These are phyloP conservation scores for Phascolomyces articulosus DNA, from an alignment of 371 early-diverging fungal genomes.

Conservation along the genomic window DNA sequence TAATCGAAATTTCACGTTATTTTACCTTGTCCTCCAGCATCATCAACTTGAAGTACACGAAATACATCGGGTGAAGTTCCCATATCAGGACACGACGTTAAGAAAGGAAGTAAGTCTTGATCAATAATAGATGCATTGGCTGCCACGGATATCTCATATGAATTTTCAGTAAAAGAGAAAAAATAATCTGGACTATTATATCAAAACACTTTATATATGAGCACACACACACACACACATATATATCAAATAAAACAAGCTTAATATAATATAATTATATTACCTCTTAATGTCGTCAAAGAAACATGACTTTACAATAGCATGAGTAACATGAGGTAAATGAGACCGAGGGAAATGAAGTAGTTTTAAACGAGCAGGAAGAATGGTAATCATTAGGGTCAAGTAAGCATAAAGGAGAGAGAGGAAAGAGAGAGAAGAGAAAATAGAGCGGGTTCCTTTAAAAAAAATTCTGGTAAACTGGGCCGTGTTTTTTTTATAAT, in stretches of 20 bases:
- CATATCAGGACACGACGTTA: conserved; percentile 44
- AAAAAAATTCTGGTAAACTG: too few relatives aligned
- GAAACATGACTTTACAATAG: conserved; percentile 67
- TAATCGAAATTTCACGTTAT: not conserved
- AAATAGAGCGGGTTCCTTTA: not conserved
- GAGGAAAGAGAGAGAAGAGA: not conserved
- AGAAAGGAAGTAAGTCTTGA: conserved; percentile 50
- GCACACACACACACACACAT: not conserved
- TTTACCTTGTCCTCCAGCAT: conserved; percentile 68
- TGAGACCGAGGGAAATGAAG: conserved; percentile 50
- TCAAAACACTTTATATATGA: not conserved
- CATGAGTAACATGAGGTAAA: conserved; percentile 58
- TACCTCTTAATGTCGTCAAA: conserved; percentile 48
- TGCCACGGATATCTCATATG: conserved; percentile 73
- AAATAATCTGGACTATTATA: conserved; percentile 64
- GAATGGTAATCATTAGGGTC: conserved; percentile 42
- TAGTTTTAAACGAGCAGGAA: conserved; percentile 47
- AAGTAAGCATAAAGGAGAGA: conserved; percentile 8
- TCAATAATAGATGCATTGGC: conserved; percentile 61
- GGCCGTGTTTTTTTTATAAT: too few relatives aligned
- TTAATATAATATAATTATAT: not conserved
- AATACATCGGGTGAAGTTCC: conserved; percentile 60
- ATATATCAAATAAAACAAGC: too few relatives aligned
- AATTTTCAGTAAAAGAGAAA: conserved; percentile 77
- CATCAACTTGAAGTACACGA: conserved; percentile 74